phyloP scores from a whole-genome alignment of 768 basidiomycete genomes.

The Rhizopogon salebrosus region DNA sequence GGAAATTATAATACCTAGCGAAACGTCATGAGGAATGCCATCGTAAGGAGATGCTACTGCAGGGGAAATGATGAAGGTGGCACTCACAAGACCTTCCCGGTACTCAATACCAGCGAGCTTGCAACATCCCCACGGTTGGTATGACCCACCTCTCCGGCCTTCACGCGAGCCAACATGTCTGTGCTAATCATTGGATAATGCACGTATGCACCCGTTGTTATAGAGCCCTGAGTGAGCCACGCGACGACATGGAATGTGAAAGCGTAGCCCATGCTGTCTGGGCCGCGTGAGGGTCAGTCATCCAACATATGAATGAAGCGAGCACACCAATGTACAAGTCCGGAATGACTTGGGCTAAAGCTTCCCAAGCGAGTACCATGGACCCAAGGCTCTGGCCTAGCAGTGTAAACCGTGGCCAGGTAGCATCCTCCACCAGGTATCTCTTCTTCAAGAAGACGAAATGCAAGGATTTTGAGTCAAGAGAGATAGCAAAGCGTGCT shows the following conservation, averaged over 20 bases:
- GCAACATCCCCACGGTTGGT: constrained; percentile 53
- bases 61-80: neutral
- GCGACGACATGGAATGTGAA: constrained; percentile 84
- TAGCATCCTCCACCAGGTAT: constrained; percentile 67
- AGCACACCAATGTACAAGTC: constrained; percentile 84
- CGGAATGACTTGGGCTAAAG: constrained; percentile 71
- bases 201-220: constrained; percentile 85
- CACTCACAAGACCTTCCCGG: constrained; percentile 59
- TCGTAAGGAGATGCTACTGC: neutral
- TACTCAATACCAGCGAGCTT: constrained; percentile 45
- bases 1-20: constrained; percentile 79
- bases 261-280: constrained; percentile 98
- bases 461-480: constrained; percentile 60
- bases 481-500: constrained; percentile 76
- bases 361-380: constrained; percentile 79
- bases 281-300: constrained; percentile 2
- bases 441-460: constrained; percentile 80
- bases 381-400: constrained; percentile 90
- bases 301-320: neutral
- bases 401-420: constrained; percentile 90
- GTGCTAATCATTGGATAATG: constrained; percentile 97
- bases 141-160: constrained; percentile 56
- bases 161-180: constrained; percentile 86
- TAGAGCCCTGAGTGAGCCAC: constrained; percentile 42
- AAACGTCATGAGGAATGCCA: neutral